A percentile compares a stretch with the other conserved stretches of the same genome.
Evolutionary conservation across 805 yeast species (phyloP).

Genomic region (Dipodascus albidus): DNA sequence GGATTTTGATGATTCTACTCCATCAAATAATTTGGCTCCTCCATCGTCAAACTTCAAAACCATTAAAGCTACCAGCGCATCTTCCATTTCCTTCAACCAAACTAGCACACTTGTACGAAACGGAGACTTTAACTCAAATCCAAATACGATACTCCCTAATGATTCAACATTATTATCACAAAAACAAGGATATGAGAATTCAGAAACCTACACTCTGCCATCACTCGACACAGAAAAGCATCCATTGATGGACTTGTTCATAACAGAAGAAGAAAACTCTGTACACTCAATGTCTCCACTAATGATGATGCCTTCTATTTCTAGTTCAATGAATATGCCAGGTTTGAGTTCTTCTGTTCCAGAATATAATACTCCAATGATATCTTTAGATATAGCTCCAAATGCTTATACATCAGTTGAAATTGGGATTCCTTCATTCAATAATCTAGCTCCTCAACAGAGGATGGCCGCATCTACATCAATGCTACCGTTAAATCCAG

Average conservation of each 20-base stretch:
- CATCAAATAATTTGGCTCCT: not conserved
- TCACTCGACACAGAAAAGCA: constrained; percentile 3
- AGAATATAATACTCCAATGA: not conserved
- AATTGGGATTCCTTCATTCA: constrained; percentile 10
- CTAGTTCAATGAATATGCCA: not conserved
- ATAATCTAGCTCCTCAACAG: constrained; percentile 5
- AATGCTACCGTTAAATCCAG: constrained; percentile 1
- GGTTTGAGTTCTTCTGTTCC: not conserved
- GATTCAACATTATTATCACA: not conserved
- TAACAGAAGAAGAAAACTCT: constrained; percentile 60
- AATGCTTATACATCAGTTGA: constrained; percentile 16
- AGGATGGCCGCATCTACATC: constrained; percentile 4
- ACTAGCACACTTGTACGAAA: not conserved
- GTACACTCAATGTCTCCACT: constrained; percentile 22
- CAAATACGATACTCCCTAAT: not conserved
- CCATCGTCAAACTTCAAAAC: not conserved
- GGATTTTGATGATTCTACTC: constrained; percentile 68
- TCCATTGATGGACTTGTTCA: constrained; percentile 32
- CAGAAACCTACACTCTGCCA: not conserved
- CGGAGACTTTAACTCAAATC: not conserved
- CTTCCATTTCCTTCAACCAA: not conserved
- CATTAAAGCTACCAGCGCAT: not conserved
- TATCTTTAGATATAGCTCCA: constrained; percentile 27
- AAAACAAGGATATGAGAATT: not conserved
- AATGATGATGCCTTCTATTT: not conserved